Evolutionary conservation across 225 moss, liverwort and hornwort genomes (phyloP).

Genomic region (Pseudoscleropodium purum): DNA sequence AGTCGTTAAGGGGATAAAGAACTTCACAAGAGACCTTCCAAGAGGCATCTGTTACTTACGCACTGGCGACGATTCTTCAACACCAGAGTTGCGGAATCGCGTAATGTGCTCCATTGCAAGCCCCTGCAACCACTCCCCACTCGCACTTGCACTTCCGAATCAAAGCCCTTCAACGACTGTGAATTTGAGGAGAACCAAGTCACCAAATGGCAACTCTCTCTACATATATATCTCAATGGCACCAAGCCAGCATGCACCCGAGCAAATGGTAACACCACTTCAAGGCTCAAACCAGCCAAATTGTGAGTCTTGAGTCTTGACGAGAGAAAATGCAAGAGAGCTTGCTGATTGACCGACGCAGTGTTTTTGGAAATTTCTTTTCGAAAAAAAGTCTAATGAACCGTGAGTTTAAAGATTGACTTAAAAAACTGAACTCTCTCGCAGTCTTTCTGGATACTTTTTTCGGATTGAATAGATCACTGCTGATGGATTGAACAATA

Average conservation of each 20-base stretch:
- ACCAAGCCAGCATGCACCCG: not conserved
- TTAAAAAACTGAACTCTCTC: too few relatives aligned
- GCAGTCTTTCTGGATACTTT: not conserved
- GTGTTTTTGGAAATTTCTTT: not conserved
- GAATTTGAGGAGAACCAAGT: not conserved
- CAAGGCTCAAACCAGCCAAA: not conserved
- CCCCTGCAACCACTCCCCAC: not conserved
- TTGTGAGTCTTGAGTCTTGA: not conserved
- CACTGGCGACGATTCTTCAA: conserved; percentile 16
- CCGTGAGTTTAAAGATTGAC: not conserved
- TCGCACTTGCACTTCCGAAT: not conserved
- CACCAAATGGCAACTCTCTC: not conserved
- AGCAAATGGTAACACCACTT: not conserved
- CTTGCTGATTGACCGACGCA: not conserved
- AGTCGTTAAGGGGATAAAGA: too few relatives aligned
- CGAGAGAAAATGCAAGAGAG: not conserved
- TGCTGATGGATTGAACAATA: not conserved
- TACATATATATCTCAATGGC: not conserved
- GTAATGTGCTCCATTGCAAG: conserved; percentile 10
- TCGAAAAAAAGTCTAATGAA: not conserved
- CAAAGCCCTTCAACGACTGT: not conserved
- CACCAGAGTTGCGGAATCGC: conserved; percentile 1
- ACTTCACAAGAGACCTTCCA: not conserved
- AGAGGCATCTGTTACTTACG: conserved; percentile 3
- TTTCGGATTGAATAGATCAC: not conserved